Conservation (phyloP, 2,329 filamentous ascomycete genomes). For the Aureobasidium sp. region DNA sequence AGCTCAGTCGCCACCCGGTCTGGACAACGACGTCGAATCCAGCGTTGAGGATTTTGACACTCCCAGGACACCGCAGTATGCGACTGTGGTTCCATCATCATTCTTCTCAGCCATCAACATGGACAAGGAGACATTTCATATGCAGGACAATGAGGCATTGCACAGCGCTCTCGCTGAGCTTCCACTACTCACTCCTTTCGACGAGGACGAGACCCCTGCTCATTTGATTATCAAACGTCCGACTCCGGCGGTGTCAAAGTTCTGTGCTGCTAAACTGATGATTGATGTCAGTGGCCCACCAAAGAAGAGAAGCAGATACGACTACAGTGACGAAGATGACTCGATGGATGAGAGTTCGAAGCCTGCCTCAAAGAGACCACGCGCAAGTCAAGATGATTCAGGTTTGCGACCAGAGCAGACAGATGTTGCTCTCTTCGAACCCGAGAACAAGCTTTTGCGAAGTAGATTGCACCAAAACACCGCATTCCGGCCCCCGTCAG, state of each 20-base stretch:
- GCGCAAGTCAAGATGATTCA: constrained; percentile 23
- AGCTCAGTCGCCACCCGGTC: constrained; percentile 8
- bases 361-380: constrained; percentile 13
- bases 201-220: constrained; percentile 43
- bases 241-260: constrained; percentile 77
- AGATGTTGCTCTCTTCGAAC: constrained; percentile 78
- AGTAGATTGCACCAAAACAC: constrained; percentile 86
- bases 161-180: constrained; percentile 65
- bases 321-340: constrained; percentile 45
- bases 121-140: constrained; percentile 7
- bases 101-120: constrained; percentile 15
- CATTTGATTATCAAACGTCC: constrained; percentile 29
- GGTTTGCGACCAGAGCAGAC: constrained; percentile 60
- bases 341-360: neutral
- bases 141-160: constrained; percentile 14
- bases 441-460: constrained; percentile 80
- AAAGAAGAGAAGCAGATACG: constrained; percentile 72
- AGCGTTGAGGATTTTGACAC: constrained; percentile 9
- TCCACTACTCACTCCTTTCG: constrained; percentile 64
- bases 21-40: constrained; percentile 9
- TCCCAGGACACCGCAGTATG: constrained; percentile 13
- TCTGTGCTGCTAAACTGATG: constrained; percentile 70
- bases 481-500: constrained; percentile 85
- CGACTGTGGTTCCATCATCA: constrained; percentile 11
- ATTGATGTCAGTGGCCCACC: constrained; percentile 58